These are phyloP conservation scores for Tuber borchii DNA, from an alignment of 495 filamentous ascomycete genomes.

Conservation along the genomic window DNA sequence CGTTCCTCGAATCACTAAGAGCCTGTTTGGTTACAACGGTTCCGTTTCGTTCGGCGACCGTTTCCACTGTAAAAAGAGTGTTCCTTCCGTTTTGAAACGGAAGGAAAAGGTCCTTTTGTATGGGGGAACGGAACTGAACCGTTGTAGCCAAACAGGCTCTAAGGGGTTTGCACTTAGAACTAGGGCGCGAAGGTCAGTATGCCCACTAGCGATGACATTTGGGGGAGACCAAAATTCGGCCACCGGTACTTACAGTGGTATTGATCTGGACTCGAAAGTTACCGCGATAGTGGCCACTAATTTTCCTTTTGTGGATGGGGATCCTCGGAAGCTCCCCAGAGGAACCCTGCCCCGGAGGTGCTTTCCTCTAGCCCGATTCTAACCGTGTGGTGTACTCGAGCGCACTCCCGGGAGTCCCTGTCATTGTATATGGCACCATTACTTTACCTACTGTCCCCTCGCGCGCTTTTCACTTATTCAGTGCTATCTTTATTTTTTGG, in stretches of 20 bases:
- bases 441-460: constrained; percentile 20
- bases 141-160: no score
- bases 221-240: no score
- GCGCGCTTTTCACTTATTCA: constrained; percentile 10
- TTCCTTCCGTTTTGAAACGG: no score
- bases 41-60: no score
- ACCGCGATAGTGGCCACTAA: constrained; percentile 10
- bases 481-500: neutral
- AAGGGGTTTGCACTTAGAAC: constrained; percentile 51
- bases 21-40: no score
- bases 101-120: no score
- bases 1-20: constrained; percentile 54
- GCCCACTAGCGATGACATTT: constrained; percentile 13
- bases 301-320: constrained; percentile 9
- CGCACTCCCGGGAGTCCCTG: constrained; percentile 21
- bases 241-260: constrained; percentile 6
- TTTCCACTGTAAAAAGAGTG: no score
- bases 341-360: constrained; percentile 3
- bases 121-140: no score
- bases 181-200: constrained; percentile 50
- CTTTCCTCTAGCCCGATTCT: constrained; percentile 33
- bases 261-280: constrained; percentile 10
- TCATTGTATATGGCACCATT: constrained; percentile 50
- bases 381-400: constrained; percentile 10
- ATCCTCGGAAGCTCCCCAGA: constrained; percentile 16